These are phyloP conservation scores for Caulochytrium protostelioides DNA, from an alignment of 371 early-diverging fungal species.

Conservation along the genomic window DNA sequence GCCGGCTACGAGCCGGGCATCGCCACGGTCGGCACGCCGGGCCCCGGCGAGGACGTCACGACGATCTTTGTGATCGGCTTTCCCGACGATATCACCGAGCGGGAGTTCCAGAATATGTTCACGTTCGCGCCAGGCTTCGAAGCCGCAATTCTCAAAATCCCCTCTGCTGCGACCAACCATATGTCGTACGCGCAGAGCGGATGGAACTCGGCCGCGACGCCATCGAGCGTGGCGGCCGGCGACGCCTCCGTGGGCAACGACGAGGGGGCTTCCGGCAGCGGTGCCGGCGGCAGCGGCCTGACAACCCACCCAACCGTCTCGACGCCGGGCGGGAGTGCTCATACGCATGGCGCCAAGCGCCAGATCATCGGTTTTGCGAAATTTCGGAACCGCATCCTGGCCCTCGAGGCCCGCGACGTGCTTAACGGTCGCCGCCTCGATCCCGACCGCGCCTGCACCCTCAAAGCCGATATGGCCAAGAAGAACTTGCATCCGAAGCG, in stretches of 20 bases:
- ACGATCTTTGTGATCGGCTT: conserved; percentile 95
- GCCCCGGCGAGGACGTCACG: conserved; percentile 35
- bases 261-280: too few species aligned
- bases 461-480: conserved; percentile 91
- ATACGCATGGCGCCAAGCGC: too few species aligned
- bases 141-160: conserved; percentile 74
- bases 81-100: conserved; percentile 86
- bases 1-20: too few species aligned
- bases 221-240: too few species aligned
- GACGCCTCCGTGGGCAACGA: too few species aligned
- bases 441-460: conserved; percentile 50
- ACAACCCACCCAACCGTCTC: too few species aligned
- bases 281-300: too few species aligned
- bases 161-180: conserved; percentile 37
- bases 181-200: conserved; percentile 17
- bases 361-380: conserved; percentile 76
- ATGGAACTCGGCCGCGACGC: conserved; percentile 14
- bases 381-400: conserved; percentile 63
- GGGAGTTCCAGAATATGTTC: conserved; percentile 96
- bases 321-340: too few species aligned
- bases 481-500: conserved; percentile 68
- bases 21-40: too few species aligned
- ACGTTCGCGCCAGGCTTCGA: conserved; percentile 83
- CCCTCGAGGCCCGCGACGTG: conserved; percentile 63
- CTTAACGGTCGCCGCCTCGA: conserved; percentile 71